These are phyloP conservation scores for Sporisorium reilianum DNA, from an alignment of 1,284 basidiomycete species.

Conservation along the genomic window DNA sequence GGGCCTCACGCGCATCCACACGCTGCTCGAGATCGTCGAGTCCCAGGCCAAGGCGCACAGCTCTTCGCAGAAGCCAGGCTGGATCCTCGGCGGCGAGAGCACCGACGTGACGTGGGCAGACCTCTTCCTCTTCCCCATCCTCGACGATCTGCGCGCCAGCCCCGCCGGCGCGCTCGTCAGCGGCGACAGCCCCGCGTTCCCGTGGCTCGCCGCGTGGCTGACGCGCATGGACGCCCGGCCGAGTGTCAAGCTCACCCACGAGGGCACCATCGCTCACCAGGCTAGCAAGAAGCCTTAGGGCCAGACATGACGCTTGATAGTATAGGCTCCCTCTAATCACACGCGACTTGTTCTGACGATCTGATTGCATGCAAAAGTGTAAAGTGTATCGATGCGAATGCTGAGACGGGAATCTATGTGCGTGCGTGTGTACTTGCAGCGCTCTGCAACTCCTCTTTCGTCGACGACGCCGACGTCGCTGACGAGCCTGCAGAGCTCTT, in stretches of 20 bases:
- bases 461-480: not conserved
- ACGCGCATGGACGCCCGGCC: constrained; percentile 21
- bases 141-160: constrained; percentile 31
- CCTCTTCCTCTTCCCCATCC: constrained; percentile 46
- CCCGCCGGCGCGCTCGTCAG: constrained; percentile 15
- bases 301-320: too few relatives aligned
- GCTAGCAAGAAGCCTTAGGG: not conserved
- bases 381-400: not conserved
- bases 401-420: not conserved
- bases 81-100: constrained; percentile 14
- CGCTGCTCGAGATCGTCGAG: constrained; percentile 38
- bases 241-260: constrained; percentile 21
- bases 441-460: not conserved
- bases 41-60: constrained; percentile 6
- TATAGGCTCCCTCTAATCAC: not conserved
- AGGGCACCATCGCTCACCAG: constrained; percentile 15
- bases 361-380: constrained; percentile 3
- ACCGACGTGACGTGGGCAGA: constrained; percentile 33
- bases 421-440: not conserved
- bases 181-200: constrained; percentile 23
- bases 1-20: constrained; percentile 10
- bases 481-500: too few relatives aligned
- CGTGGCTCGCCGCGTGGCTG: constrained; percentile 28
- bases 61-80: not conserved
- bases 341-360: not conserved